These are phyloP conservation scores for Senna tora DNA, from an alignment of 306 rosid genomes.

Conservation along the genomic window DNA sequence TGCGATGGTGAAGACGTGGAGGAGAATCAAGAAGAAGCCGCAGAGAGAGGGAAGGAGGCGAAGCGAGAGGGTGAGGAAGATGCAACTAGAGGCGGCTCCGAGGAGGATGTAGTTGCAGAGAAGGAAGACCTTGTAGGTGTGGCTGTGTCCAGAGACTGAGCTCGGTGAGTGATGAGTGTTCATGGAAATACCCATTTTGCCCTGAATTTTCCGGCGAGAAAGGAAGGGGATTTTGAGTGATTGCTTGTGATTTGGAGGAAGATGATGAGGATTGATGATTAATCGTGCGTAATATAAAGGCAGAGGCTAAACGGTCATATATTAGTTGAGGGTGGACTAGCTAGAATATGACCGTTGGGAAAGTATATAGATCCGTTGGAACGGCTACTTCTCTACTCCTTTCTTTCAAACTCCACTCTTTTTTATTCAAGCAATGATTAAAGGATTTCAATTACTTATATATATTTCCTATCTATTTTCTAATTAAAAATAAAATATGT, in stretches of 20 bases:
- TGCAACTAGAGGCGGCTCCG: slow-evolving; percentile 94
- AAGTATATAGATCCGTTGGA: neutral
- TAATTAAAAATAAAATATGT: too few species aligned
- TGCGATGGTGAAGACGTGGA: slow-evolving; percentile 70
- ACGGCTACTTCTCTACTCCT: slow-evolving; percentile 33
- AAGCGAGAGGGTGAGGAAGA: slow-evolving; percentile 90
- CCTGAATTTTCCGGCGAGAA: neutral
- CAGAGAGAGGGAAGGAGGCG: slow-evolving; percentile 80
- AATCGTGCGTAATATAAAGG: slow-evolving; percentile 23
- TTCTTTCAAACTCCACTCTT: too few species aligned
- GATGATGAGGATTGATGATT: neutral
- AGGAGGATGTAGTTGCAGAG: slow-evolving; percentile 84
- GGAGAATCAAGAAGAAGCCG: slow-evolving; percentile 84
- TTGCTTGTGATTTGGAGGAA: too few species aligned
- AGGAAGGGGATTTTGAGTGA: too few species aligned
- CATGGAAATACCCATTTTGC: slow-evolving; percentile 55
- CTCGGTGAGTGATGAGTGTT: slow-evolving; percentile 5
- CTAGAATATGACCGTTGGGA: slow-evolving; percentile 41
- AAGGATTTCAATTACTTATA: too few species aligned
- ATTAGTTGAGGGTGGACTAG: neutral
- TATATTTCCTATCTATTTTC: too few species aligned
- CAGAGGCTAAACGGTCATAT: slow-evolving; percentile 34
- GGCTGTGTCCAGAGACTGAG: slow-evolving; percentile 47
- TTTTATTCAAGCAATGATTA: too few species aligned
- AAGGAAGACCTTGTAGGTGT: slow-evolving; percentile 78